These are phyloP conservation scores for Laetiporus sulphureus DNA, from an alignment of 1,284 basidiomycete species.

Conservation along the genomic window DNA sequence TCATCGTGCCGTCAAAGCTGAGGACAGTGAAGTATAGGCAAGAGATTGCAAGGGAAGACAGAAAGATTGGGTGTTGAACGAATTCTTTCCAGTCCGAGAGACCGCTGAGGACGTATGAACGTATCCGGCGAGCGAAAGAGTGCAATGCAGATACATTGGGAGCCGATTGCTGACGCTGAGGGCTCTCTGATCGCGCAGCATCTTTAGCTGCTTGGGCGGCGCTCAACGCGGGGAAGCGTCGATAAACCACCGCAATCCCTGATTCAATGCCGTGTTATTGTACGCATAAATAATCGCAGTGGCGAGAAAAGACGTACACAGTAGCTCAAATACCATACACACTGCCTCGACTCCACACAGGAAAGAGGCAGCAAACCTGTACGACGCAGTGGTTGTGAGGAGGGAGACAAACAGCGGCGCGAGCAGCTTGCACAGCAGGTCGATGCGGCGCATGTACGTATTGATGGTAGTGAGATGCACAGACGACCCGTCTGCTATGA, in stretches of 20 bases:
- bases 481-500: slow-evolving; percentile 32
- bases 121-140: background rate
- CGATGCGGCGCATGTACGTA: slow-evolving; percentile 41
- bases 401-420: slow-evolving; percentile 50
- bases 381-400: slow-evolving; percentile 31
- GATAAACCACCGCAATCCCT: slow-evolving; percentile 29
- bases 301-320: slow-evolving; percentile 15
- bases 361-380: slow-evolving; percentile 25
- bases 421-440: slow-evolving; percentile 47
- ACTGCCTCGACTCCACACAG: slow-evolving; percentile 27
- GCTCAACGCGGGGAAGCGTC: slow-evolving; percentile 26
- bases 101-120: slow-evolving; percentile 5
- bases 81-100: slow-evolving; percentile 38
- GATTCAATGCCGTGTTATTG: too few species aligned
- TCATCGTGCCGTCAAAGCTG: slow-evolving; percentile 44
- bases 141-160: background rate
- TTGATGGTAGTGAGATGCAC: slow-evolving; percentile 29
- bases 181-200: slow-evolving; percentile 1
- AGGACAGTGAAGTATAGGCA: slow-evolving; percentile 40
- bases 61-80: slow-evolving; percentile 37
- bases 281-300: too few species aligned
- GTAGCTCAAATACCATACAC: slow-evolving; percentile 28
- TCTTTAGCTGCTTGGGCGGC: slow-evolving; percentile 16
- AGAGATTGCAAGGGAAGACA: slow-evolving; percentile 39
- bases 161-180: background rate